These are phyloP conservation scores for Theobroma cacao DNA, from an alignment of 345 rosid genomes.

Conservation along the genomic window DNA sequence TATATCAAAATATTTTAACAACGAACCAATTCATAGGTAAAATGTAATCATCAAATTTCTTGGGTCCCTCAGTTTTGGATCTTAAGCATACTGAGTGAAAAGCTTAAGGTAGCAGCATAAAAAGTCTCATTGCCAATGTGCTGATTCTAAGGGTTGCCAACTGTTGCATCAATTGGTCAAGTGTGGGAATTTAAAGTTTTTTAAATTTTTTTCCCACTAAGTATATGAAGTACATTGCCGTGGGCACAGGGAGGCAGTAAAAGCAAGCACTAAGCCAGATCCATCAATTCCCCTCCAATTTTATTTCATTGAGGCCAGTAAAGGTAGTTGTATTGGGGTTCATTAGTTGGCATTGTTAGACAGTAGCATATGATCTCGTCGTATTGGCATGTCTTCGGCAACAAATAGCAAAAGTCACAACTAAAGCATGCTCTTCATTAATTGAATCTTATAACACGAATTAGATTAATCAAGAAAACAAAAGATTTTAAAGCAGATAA, in stretches of 20 bases:
- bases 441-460: not conserved
- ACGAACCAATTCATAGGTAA: no score
- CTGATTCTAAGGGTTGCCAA: not conserved
- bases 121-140: no score
- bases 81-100: no score
- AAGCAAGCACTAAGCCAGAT: constrained; percentile 5
- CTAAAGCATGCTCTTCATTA: not conserved
- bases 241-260: not conserved
- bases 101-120: no score
- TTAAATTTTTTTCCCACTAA: not conserved
- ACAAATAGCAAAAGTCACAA: not conserved
- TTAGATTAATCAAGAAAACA: not conserved
- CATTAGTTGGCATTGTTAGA: not conserved
- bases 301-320: not conserved
- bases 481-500: not conserved
- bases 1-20: no score
- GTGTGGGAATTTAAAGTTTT: not conserved
- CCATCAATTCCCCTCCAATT: not conserved
- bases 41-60: no score
- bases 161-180: not conserved
- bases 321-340: not conserved
- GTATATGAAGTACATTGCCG: not conserved
- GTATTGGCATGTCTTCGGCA: not conserved
- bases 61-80: no score
- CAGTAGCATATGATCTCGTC: not conserved